These are phyloP conservation scores for Cryptosporidium viatorum DNA, from an alignment of 169 alveolate genomes.

Conservation along the genomic window DNA sequence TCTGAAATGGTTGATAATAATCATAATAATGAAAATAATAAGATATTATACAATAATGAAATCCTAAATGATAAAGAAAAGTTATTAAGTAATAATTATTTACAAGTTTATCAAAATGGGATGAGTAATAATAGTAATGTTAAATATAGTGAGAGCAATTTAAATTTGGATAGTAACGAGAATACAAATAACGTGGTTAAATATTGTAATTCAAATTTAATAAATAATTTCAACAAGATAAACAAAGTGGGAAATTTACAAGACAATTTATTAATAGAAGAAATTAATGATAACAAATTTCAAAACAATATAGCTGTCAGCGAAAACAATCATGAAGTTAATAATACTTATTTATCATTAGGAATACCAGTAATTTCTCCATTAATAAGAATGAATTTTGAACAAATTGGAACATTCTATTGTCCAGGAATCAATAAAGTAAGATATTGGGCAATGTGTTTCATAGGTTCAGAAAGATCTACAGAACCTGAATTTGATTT, in stretches of 20 bases:
- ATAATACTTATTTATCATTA: neutral
- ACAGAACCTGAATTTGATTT: constrained; percentile 17
- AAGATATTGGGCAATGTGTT: constrained; percentile 76
- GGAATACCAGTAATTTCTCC: constrained; percentile 47
- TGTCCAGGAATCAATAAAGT: constrained; percentile 74
- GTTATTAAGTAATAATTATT: neutral
- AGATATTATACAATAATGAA: neutral
- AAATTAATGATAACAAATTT: neutral
- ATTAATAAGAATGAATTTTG: constrained; percentile 1
- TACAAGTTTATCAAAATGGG: neutral
- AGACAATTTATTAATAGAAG: neutral
- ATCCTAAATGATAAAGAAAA: neutral
- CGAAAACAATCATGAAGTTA: neutral
- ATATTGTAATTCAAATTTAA: neutral
- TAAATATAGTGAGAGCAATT: neutral
- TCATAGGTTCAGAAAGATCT: constrained; percentile 71
- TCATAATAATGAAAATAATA: neutral
- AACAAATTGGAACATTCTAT: constrained; percentile 24
- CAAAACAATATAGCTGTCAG: neutral
- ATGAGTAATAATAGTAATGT: neutral
- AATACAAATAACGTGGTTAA: neutral
- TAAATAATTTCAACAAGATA: neutral
- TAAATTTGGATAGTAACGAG: neutral
- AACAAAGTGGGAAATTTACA: neutral
- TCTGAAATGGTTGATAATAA: neutral